Base-by-base conservation (phyloP, 2,329 filamentous ascomycete genomes). In the Hypomyces rosellus region DNA sequence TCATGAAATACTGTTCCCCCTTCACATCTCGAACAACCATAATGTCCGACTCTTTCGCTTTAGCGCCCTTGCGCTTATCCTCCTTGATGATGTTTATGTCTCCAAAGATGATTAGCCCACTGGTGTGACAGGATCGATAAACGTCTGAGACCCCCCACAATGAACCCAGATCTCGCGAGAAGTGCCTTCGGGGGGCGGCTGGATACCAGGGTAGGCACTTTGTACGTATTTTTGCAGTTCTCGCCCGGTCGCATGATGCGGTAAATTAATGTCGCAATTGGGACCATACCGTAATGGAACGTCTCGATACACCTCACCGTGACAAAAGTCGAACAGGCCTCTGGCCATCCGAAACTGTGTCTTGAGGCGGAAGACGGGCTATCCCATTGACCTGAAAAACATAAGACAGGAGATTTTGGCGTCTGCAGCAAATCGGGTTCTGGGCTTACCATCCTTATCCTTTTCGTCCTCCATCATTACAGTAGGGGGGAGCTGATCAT, bases 261-360 rank as follows among this genome's bases (percentile, higher is more conserved):
- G 13, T 1, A 46, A 30, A 2, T 5, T 39, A 12, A 47, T 47
- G 18, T 22, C 20, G 39, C 50, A 52, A 11, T 13, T 8, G 0
- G 15, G 7, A 5, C 47, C 55, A 22, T 60, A 59, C 2, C 5
- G 34, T 13, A 56, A 42, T 11, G n/a, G 43, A 8, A 57, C 15
- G 3, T 55, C 52, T 1, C 16, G 42, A 18, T 61, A 60, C 12
- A 59, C 34, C 15, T 51, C 34, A 0, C 37, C 4, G n/a, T 46
- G 56, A 46, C 50, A 52, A 5, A 53, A 41, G 37, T 59, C 55
- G 39, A 60, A 63, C 14, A 56, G 37, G n/a, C 53, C 55, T 2
- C 37, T 34, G 2, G 54, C 55, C 56, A 59, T 61, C 0, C 61
- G 61, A 1, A 59, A 34, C 9, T 63, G 58, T 2, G 47, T 51